phyloP scores from a whole-genome alignment of 2,329 filamentous ascomycete species.

The Diaporthe ilicicola region DNA sequence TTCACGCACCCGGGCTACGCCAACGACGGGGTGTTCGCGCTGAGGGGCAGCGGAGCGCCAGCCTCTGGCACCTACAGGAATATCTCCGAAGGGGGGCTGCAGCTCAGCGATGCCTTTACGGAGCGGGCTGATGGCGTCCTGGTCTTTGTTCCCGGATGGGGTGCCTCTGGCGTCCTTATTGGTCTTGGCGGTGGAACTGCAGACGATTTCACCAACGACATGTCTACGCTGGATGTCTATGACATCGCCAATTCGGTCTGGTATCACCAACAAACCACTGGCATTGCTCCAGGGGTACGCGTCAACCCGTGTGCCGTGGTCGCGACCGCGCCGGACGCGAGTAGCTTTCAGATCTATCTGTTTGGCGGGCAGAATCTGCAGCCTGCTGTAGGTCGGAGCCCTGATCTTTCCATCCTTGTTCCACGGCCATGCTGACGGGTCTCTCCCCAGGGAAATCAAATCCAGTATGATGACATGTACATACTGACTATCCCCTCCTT shows the following conservation, averaged over 20 bases:
- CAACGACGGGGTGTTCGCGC: constrained; percentile 68
- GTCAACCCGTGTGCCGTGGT: constrained; percentile 78
- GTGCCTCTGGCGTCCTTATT: constrained; percentile 73
- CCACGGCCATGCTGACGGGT: constrained; percentile 19
- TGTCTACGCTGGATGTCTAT: constrained; percentile 72
- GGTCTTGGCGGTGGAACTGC: constrained; percentile 78
- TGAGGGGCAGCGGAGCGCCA: constrained; percentile 66
- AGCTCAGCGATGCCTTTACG: constrained; percentile 72
- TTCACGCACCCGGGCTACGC: constrained; percentile 77
- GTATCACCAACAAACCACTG: constrained; percentile 78
- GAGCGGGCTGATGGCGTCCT: constrained; percentile 78
- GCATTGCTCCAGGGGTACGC: constrained; percentile 67
- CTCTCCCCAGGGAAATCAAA: constrained; percentile 51
- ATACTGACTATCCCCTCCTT: constrained; percentile 78
- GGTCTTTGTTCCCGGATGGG: constrained; percentile 79
- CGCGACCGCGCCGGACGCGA: constrained; percentile 74
- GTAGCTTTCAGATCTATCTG: constrained; percentile 80
- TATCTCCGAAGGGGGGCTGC: constrained; percentile 75
- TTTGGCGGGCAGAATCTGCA: constrained; percentile 79
- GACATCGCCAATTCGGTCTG: constrained; percentile 76
- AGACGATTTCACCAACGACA: constrained; percentile 64
- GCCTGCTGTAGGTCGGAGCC: constrained; percentile 57
- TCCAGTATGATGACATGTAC: constrained; percentile 76
- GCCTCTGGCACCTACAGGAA: constrained; percentile 74
- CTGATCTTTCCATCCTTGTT: neutral